Evolutionary conservation across 1,284 basidiomycete genomes (phyloP).

Genomic region (Leccinum pallidistipes): DNA sequence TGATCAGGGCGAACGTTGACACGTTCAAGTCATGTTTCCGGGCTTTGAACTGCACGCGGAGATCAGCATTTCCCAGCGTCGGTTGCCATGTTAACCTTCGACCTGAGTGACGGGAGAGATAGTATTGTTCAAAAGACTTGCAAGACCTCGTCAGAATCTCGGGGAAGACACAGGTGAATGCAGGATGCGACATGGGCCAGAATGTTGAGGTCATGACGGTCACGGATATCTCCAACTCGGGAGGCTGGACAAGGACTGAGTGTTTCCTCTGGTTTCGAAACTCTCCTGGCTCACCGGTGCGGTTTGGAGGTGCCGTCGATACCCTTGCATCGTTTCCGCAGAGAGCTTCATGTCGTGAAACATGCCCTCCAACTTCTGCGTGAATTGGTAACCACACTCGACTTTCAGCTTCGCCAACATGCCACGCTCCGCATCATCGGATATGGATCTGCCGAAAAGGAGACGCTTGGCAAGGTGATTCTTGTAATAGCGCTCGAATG

Average conservation of each 20-base stretch:
- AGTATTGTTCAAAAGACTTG: conserved; percentile 87
- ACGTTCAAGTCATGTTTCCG: conserved; percentile 91
- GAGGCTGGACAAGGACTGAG: conserved; percentile 45
- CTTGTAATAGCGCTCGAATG: conserved; percentile 99
- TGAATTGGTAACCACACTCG: conserved; percentile 96
- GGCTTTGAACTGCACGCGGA: conserved; percentile 80
- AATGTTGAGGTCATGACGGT: conserved; percentile 92
- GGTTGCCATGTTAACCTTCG: conserved; percentile 93
- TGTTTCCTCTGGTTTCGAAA: neutral
- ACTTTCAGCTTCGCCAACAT: conserved; percentile 99
- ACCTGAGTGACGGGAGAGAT: conserved; percentile 87
- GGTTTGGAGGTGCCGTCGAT: conserved; percentile 59
- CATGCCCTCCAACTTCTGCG: conserved; percentile 99
- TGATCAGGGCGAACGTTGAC: conserved; percentile 87
- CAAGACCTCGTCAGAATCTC: conserved; percentile 61
- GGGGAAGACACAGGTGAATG: conserved; percentile 69
- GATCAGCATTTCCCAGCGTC: conserved; percentile 90
- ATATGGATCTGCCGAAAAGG: conserved; percentile 83
- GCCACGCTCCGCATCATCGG: conserved; percentile 96
- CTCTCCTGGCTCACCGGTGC: conserved; percentile 45
- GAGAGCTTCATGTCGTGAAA: conserved; percentile 97
- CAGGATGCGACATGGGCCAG: conserved; percentile 80
- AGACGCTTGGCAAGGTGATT: conserved; percentile 92
- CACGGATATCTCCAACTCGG: conserved; percentile 79
- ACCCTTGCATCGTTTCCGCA: conserved; percentile 79